phyloP scores from a whole-genome alignment of 352 stramenopile species.

The Phytopythium litorale region DNA sequence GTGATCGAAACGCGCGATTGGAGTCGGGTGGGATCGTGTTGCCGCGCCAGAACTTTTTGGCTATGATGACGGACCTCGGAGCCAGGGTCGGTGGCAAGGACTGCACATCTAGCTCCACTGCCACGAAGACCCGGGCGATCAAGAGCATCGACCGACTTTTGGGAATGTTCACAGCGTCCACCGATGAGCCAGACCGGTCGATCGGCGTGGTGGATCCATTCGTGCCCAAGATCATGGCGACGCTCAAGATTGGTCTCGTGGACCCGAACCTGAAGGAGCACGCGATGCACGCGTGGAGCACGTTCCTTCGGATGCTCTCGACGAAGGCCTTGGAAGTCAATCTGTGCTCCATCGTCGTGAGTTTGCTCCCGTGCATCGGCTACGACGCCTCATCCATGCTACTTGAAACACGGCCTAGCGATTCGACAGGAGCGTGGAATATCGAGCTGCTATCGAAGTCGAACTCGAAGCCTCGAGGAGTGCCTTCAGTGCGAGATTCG shows the following conservation, averaged over 20 bases:
- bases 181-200: conserved; percentile 20
- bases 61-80: conserved; percentile 79
- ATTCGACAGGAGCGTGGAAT: conserved; percentile 20
- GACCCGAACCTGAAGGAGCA: conserved; percentile 53
- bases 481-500: neutral
- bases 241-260: conserved; percentile 70
- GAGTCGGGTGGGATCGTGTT: conserved; percentile 40
- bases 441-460: conserved; percentile 28
- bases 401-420: conserved; percentile 14
- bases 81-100: conserved; percentile 52
- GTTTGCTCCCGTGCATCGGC: conserved; percentile 69
- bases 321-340: conserved; percentile 79
- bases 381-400: conserved; percentile 39
- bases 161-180: conserved; percentile 40
- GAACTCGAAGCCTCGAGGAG: neutral
- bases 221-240: conserved; percentile 89
- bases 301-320: conserved; percentile 78
- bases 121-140: conserved; percentile 57
- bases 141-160: conserved; percentile 74
- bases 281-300: conserved; percentile 70
- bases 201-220: conserved; percentile 72
- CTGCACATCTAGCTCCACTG: conserved; percentile 14
- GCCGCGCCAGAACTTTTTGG: conserved; percentile 74
- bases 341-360: conserved; percentile 86
- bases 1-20: conserved; percentile 15